phyloP scores from a whole-genome alignment of 345 rosid genomes.

The Brassica napus region DNA sequence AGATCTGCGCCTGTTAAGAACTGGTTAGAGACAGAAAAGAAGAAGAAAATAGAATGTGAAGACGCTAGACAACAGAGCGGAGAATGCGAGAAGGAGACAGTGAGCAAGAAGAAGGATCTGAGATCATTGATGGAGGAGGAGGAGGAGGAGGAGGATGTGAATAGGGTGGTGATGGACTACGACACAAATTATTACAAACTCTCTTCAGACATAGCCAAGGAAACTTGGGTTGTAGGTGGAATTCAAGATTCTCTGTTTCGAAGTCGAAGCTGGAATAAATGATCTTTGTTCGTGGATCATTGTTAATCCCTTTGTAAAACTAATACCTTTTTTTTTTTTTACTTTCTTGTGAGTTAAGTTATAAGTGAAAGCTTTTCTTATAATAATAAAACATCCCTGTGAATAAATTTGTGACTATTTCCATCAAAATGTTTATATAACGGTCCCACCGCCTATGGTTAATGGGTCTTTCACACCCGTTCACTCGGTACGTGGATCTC shows the following conservation, averaged over 20 bases:
- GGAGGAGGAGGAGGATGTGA: slow-evolving; percentile 65
- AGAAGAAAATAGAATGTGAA: slow-evolving; percentile 28
- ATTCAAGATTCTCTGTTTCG: slow-evolving; percentile 54
- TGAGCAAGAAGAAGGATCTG: slow-evolving; percentile 46
- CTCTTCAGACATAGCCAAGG: slow-evolving; percentile 73
- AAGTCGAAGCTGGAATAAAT: slow-evolving; percentile 80
- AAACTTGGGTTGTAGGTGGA: slow-evolving; percentile 85
- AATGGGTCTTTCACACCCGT: too few relatives aligned
- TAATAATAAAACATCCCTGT: slow-evolving; percentile 2
- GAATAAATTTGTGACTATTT: not conserved
- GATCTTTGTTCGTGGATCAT: slow-evolving; percentile 30
- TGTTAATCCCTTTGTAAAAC: slow-evolving; percentile 1
- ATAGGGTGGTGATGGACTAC: slow-evolving; percentile 50
- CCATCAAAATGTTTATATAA: not conserved
- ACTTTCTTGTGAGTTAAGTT: slow-evolving; percentile 2
- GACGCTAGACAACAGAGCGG: slow-evolving; percentile 5
- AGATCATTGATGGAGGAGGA: slow-evolving; percentile 63
- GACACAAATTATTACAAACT: slow-evolving; percentile 63
- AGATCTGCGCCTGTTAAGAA: slow-evolving; percentile 79
- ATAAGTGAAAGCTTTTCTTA: not conserved
- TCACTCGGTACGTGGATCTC: too few relatives aligned
- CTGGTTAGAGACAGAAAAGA: slow-evolving; percentile 43
- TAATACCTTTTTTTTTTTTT: not conserved
- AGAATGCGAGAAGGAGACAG: slow-evolving; percentile 19
- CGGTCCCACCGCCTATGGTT: too few relatives aligned